phyloP scores from a whole-genome alignment of 2,329 filamentous ascomycete species.

The Exophiala aquamarina region DNA sequence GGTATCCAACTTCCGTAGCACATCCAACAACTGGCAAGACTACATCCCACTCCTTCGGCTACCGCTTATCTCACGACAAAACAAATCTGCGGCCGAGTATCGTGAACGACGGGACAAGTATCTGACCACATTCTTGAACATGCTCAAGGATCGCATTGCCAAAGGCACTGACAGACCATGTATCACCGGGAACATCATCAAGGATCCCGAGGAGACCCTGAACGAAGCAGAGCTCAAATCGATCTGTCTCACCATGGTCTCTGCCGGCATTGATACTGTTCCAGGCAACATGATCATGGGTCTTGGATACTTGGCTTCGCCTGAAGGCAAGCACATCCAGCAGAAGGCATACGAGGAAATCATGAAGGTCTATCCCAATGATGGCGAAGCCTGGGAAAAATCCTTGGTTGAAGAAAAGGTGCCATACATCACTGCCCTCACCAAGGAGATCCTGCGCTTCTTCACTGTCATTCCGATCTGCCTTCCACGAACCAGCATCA shows the following conservation, averaged over 20 bases:
- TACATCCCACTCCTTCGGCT: constrained; percentile 75
- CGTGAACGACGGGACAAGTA: constrained; percentile 68
- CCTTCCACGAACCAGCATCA: constrained; percentile 70
- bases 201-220: constrained; percentile 68
- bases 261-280: constrained; percentile 77
- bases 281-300: constrained; percentile 78
- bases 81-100: constrained; percentile 63
- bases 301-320: constrained; percentile 70
- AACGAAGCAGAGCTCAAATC: constrained; percentile 74
- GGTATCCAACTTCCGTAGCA: constrained; percentile 73
- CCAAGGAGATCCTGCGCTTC: constrained; percentile 76
- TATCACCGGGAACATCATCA: constrained; percentile 69
- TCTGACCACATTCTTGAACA: constrained; percentile 58
- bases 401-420: constrained; percentile 74
- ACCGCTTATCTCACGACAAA: constrained; percentile 56
- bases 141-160: constrained; percentile 61
- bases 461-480: constrained; percentile 80
- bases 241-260: constrained; percentile 80
- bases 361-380: constrained; percentile 63
- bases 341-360: constrained; percentile 69
- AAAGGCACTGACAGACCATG: constrained; percentile 67
- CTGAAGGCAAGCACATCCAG: constrained; percentile 69
- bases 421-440: constrained; percentile 73
- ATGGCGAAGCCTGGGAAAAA: constrained; percentile 73
- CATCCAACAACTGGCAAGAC: constrained; percentile 81